A percentile compares a stretch with the other conserved stretches of the same genome.
These are phyloP conservation scores for Protomyces inundatus DNA, from an alignment of 1,139 yeast genomes.

Conservation along the genomic window DNA sequence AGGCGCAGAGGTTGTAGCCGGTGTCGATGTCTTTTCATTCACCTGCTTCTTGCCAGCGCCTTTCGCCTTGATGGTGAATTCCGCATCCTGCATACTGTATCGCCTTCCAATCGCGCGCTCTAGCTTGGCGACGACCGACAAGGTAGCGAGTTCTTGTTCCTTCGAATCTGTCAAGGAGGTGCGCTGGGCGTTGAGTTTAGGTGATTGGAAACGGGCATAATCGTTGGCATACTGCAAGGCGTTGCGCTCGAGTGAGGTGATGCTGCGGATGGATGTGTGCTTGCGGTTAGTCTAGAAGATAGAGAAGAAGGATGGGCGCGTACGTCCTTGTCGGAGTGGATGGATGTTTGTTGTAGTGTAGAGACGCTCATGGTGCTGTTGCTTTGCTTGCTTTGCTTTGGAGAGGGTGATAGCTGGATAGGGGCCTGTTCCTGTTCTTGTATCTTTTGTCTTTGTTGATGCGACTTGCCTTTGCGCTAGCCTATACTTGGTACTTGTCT, in stretches of 20 bases:
- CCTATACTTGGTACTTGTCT: too few species aligned
- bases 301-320: neutral
- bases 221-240: slow-evolving; percentile 15
- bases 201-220: slow-evolving; percentile 6
- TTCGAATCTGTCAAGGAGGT: neutral
- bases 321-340: neutral
- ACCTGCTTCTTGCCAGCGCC: neutral
- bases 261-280: slow-evolving; percentile 6
- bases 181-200: slow-evolving; percentile 8
- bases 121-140: slow-evolving; percentile 20
- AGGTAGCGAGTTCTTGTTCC: slow-evolving; percentile 11
- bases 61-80: slow-evolving; percentile 6
- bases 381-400: neutral
- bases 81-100: slow-evolving; percentile 18
- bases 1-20: too few species aligned
- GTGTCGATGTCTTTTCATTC: too few species aligned
- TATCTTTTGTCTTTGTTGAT: too few species aligned
- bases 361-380: neutral
- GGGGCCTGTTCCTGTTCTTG: too few species aligned
- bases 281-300: neutral
- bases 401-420: too few species aligned
- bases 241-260: slow-evolving; percentile 16
- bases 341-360: neutral
- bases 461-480: too few species aligned
- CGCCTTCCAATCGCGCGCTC: slow-evolving; percentile 20